Evolutionary conservation across 2,329 filamentous ascomycete genomes (phyloP), one percentile per base, ranked within the genome.

Genomic region (Gaeumannomyces sp.): DNA sequence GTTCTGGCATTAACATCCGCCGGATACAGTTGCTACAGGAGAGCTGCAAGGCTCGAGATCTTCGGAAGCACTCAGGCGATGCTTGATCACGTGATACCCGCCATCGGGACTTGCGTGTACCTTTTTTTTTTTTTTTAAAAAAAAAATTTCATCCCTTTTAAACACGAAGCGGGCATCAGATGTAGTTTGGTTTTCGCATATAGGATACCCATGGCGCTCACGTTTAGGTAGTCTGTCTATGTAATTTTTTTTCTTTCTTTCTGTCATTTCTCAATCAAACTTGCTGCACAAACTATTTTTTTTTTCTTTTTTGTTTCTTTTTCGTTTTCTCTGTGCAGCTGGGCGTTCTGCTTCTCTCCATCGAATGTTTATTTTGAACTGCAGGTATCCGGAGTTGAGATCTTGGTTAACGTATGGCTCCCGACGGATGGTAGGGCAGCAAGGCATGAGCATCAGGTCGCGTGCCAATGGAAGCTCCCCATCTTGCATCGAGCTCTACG

Each of bases 1-100:
- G 74, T 45, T 79, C 79, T 1, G 78, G 79, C 22, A 68, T 81
- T 59, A 79, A 79, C 58, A 72, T 69, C 4, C 60, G 45, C 14
- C 62, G 67, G 64, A 65, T 69, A 64, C 31, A 29, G 31, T 35
- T 33, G 28, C 56, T 64, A 25, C 56, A 59, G 14, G 56, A 59
- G 19, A 28, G 58, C 27, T 64, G 62, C 14, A 14, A 64, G 16
- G 28, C 27, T 31, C 45, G 61, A 56, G 61, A 38, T n/a, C 10
- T 35, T 25, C 28, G 31, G 45, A n/a, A 53, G 19, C 45, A n/a
- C 22, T 7, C 22, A 8, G 45, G 45, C n/a, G 45, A n/a, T 10
- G 19, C 22, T 11, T 53, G 22, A 53, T 25, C 45, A 25, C 45
- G 8, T 25, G 45, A 53, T 50, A 8, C 19, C 22, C 45, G 10